Evolutionary conservation across 768 basidiomycete genomes (phyloP), one percentile per base, ranked within the genome.

Genomic region (Polyporus arcularius): DNA sequence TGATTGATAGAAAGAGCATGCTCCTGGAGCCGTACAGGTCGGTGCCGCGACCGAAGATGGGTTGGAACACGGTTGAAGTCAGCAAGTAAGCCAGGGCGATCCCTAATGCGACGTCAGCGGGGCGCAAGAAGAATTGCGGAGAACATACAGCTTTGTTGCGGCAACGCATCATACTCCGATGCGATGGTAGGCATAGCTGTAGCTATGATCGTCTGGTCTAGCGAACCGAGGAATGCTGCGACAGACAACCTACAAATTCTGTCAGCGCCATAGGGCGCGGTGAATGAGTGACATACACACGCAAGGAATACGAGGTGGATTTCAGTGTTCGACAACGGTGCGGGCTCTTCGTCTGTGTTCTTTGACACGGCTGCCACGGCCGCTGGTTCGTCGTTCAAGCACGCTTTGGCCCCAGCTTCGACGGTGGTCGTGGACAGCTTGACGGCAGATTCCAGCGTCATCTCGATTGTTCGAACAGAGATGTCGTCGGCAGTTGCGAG

Each of bases 171-270:
- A 46, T 49, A 57, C 8, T 57, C 32, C 9, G 46, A 48, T 8
- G 56, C 56, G 16, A 57, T 45, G 16, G 56, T 57, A 35, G 56
- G 46, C 56, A 57, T 57, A 14, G 56, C 42, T 6, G 56, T 57
- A 3, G 56, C 12, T 7, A 57, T 47, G 45, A 57, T 57, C 4
- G 56, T 57, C 28, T 57, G 56, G 32, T 57, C 56, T 10, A 63
- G 57, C 41, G 65, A 49, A 45, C 53, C 7, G 35, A 53, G 28
- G 38, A 54, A 38, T 55, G 32, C 35, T 31, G 28, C 4, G 6
- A 84, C 87, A 71, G 94, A 51, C 16, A 51, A 35, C 4, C 50
- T 51, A 11, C 35, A 35, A 35, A 6, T 6, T 35, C 35, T 35
- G 35, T 35, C 11, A 35, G 11, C 11, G 6, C 11, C 35, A 35